These are phyloP conservation scores for Pyracantha coccinea DNA, from an alignment of 331 rosid species.

Conservation along the genomic window DNA sequence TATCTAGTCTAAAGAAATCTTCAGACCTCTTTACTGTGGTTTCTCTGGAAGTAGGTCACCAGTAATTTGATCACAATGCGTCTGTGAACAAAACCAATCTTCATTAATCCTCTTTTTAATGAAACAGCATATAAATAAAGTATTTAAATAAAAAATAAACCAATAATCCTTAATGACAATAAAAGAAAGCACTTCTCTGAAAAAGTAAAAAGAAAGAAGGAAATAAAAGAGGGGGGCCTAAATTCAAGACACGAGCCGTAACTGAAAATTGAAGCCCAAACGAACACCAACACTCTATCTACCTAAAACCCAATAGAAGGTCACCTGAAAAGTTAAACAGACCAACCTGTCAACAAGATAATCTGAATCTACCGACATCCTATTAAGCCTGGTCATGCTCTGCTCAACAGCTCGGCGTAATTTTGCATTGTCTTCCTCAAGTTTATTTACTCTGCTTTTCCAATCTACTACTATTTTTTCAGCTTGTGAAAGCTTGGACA, in stretches of 20 bases:
- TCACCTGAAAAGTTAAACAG: conserved; percentile 7
- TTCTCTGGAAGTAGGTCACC: conserved; percentile 85
- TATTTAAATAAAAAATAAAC: not conserved
- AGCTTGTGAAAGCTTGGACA: conserved; percentile 53
- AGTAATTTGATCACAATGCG: conserved; percentile 93
- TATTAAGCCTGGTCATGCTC: conserved; percentile 82
- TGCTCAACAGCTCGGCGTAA: conserved; percentile 73
- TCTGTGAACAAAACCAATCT: conserved; percentile 47
- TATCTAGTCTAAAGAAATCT: conserved; percentile 3
- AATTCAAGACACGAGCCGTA: not conserved
- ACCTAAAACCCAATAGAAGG: not conserved
- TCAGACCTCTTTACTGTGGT: conserved; percentile 93
- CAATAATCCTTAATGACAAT: not conserved
- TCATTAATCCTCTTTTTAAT: conserved; percentile 12
- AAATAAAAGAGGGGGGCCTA: not conserved
- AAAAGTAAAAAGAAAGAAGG: too few species aligned
- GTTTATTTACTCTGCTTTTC: conserved; percentile 74
- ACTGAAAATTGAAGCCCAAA: not conserved
- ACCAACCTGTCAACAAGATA: conserved; percentile 87
- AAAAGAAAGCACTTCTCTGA: not conserved
- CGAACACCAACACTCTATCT: not conserved
- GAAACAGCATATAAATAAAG: conserved; percentile 11
- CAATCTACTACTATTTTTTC: conserved; percentile 61
- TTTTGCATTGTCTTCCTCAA: conserved; percentile 89
- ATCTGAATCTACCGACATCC: conserved; percentile 94